Evolutionary conservation across 345 rosid genomes (phyloP), one percentile per base, ranked within the genome.

Genomic region (Fremontodendron californicum): DNA sequence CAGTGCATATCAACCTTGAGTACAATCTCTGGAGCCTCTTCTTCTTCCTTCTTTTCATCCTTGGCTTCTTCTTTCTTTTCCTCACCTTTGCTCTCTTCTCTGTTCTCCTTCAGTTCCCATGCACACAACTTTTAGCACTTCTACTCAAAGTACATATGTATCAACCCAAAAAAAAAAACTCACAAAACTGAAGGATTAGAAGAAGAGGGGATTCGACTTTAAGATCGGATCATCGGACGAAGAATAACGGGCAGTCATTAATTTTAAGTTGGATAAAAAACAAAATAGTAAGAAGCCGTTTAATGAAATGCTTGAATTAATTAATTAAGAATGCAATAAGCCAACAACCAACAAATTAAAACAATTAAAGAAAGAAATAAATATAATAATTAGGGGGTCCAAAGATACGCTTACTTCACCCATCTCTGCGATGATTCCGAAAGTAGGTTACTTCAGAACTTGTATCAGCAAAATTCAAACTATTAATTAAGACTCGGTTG

Each of bases 1-100:
- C 93, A 91, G 78, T 91, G 93, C 96, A 91, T 91, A 65, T 89
- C 92, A 79, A 91, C 93, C 78, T 88, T 91, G 82, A 91, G 89
- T 1, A 91, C 89, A 76, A 91, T 89, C 83, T 87, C 91, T 11
- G 85, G 84, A 43, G 83, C 65, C 67, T 75, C 86, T 42, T 87
- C 89, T 62, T 78, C 51, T 16, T 71, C 60, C 52, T 78, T 72
- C 29, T 75, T 75, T 25, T 82, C 63, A 11, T 9, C 75, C 43
- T 81, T 75, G n/a, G n/a, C 78, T 60, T 83, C 82, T 27, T 78
- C 82, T 69, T 76, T 77, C 70, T 63, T 74, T 55, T 75, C 73
- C 65, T 74, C 67, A 13, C 68, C 73, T 52, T 78, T 68, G 5
- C 61, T 10, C 69, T 64, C 71, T 42, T 70, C 74, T 55, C 82